phyloP scores from a whole-genome alignment of 2,329 filamentous ascomycete genomes.

The Plenodomus lindquistii region DNA sequence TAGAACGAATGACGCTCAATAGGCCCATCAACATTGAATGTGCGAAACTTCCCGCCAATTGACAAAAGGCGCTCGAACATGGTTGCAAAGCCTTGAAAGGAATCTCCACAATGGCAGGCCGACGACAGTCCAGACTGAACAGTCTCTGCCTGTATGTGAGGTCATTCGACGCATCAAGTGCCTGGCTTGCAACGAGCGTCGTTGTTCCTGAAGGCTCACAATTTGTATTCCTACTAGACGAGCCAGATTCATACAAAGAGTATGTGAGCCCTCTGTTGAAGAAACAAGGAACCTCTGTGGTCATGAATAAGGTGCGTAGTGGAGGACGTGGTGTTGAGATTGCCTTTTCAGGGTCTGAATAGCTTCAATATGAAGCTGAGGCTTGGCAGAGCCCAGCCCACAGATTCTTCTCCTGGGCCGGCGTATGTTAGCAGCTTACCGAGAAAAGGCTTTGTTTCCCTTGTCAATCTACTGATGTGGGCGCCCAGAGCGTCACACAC shows the following conservation, averaged over 20 bases:
- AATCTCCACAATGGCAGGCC: conserved; percentile 9
- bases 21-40: conserved; percentile 4
- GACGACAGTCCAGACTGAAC: conserved; percentile 4
- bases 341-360: conserved; percentile 34
- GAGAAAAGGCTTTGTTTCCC: neutral
- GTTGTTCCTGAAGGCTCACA: conserved; percentile 9
- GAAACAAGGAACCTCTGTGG: conserved; percentile 18
- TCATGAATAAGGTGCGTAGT: conserved; percentile 11
- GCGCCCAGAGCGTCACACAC: neutral
- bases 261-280: conserved; percentile 1
- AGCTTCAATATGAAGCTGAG: conserved; percentile 25
- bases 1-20: conserved; percentile 19
- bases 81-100: conserved; percentile 17
- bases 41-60: conserved; percentile 17
- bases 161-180: conserved; percentile 5
- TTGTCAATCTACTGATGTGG: neutral
- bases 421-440: neutral
- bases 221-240: conserved; percentile 5
- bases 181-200: neutral
- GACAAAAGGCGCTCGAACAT: conserved; percentile 4
- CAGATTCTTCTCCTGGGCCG: neutral
- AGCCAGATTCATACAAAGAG: conserved; percentile 14
- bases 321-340: conserved; percentile 15
- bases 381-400: conserved; percentile 19
- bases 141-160: neutral